Conservation (phyloP, 2,329 filamentous ascomycete genomes). For the Diplocarpon mali region DNA sequence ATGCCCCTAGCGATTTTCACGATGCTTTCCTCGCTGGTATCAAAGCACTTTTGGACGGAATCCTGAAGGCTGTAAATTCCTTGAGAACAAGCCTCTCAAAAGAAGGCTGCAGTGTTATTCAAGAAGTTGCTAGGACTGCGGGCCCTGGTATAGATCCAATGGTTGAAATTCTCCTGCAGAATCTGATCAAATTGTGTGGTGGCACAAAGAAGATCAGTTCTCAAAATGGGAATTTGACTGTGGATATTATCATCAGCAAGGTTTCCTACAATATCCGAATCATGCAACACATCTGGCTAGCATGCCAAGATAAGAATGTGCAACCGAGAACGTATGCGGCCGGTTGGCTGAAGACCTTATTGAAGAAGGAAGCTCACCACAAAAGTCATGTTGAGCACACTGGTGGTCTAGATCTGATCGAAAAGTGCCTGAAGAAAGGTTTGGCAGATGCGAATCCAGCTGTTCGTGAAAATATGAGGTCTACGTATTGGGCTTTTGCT, state of each 20-base stretch:
- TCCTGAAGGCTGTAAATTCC: constrained; percentile 75
- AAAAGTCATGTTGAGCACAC: constrained; percentile 75
- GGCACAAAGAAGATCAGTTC: constrained; percentile 89
- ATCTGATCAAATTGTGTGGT: constrained; percentile 78
- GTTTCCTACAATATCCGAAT: constrained; percentile 71
- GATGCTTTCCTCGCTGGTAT: constrained; percentile 59
- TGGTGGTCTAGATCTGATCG: constrained; percentile 71
- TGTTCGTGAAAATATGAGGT: constrained; percentile 76
- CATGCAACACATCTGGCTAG: constrained; percentile 73
- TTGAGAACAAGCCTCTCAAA: constrained; percentile 83
- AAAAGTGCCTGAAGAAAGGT: constrained; percentile 82
- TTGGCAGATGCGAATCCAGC: constrained; percentile 82
- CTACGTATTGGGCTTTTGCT: constrained; percentile 78
- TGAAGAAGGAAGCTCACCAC: constrained; percentile 67
- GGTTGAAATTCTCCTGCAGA: constrained; percentile 83
- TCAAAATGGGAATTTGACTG: constrained; percentile 67
- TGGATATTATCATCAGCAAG: constrained; percentile 70
- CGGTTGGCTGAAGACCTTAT: constrained; percentile 73
- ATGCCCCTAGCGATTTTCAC: constrained; percentile 66
- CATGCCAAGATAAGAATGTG: constrained; percentile 87
- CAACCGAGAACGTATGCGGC: constrained; percentile 70
- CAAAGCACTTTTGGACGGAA: constrained; percentile 70
- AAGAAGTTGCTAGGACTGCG: constrained; percentile 69
- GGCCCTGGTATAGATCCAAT: constrained; percentile 75
- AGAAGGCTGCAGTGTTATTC: constrained; percentile 71